A percentile compares a stretch with the other conserved stretches of the same genome.
phyloP scores from a whole-genome alignment of 169 alveolate species.

The Babesia bigemina region DNA sequence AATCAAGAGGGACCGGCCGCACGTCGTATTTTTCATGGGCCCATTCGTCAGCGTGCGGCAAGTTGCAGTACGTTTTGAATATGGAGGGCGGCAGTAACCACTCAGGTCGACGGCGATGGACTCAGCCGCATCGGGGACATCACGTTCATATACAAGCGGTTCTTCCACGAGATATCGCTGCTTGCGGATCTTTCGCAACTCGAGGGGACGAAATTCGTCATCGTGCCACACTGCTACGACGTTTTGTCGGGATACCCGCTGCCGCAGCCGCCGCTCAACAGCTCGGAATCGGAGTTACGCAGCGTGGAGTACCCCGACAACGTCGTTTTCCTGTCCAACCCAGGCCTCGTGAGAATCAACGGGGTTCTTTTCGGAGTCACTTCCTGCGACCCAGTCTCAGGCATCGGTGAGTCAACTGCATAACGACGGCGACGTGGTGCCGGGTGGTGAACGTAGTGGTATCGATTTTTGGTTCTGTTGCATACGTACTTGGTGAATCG shows the following conservation, averaged over 20 bases:
- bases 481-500: neutral
- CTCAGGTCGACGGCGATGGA: slow-evolving; percentile 52
- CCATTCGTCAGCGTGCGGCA: slow-evolving; percentile 66
- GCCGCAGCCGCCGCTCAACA: slow-evolving; percentile 71
- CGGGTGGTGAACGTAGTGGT: neutral
- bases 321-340: slow-evolving; percentile 64
- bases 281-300: slow-evolving; percentile 20
- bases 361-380: slow-evolving; percentile 62
- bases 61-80: slow-evolving; percentile 40
- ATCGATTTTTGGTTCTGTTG: neutral
- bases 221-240: slow-evolving; percentile 69
- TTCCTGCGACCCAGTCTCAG: slow-evolving; percentile 67
- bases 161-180: slow-evolving; percentile 44
- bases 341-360: slow-evolving; percentile 53
- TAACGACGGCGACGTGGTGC: neutral
- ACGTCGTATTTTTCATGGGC: slow-evolving; percentile 63
- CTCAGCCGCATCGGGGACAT: slow-evolving; percentile 57
- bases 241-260: slow-evolving; percentile 61
- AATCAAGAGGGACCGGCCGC: slow-evolving; percentile 63
- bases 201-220: slow-evolving; percentile 44
- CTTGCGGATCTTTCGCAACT: slow-evolving; percentile 23
- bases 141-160: slow-evolving; percentile 47
- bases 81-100: neutral
- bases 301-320: slow-evolving; percentile 33
- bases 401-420: slow-evolving; percentile 47